Percentiles rank a stretch among this genome's conserved stretches.
These are phyloP conservation scores for Naganishia friedmannii DNA, from an alignment of 768 basidiomycete genomes.

Conservation along the genomic window DNA sequence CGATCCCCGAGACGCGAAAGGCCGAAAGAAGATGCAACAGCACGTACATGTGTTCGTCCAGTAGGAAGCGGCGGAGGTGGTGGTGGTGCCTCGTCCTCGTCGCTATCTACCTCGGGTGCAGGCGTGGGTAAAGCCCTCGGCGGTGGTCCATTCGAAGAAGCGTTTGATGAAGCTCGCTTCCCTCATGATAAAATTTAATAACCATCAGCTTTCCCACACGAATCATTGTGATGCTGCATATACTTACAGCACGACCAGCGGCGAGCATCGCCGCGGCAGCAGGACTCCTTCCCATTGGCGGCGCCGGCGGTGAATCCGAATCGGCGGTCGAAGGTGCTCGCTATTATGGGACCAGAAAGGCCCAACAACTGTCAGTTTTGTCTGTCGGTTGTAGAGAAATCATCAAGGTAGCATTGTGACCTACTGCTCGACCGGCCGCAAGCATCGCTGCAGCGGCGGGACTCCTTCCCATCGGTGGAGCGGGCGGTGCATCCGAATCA, in stretches of 20 bases:
- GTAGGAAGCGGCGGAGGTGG: conserved; percentile 14
- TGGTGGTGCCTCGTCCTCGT: conserved; percentile 12
- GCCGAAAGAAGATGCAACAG: neutral
- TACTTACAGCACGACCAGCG: conserved; percentile 27
- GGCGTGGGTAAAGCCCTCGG: conserved; percentile 16
- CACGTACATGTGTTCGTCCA: conserved; percentile 19
- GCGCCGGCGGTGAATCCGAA: conserved; percentile 40
- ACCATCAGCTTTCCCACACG: neutral
- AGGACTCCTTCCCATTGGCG: conserved; percentile 42
- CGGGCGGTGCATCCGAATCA: neutral
- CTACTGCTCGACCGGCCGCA: too few relatives aligned
- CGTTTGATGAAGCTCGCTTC: conserved; percentile 7
- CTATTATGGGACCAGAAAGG: too few relatives aligned
- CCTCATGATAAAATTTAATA: too few relatives aligned
- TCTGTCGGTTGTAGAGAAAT: too few relatives aligned
- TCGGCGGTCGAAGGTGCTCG: conserved; percentile 26
- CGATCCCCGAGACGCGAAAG: neutral
- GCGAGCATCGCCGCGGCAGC: conserved; percentile 35
- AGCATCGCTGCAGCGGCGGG: too few relatives aligned
- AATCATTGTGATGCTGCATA: neutral
- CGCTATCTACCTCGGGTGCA: conserved; percentile 14
- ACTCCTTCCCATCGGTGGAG: neutral
- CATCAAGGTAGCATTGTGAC: too few relatives aligned
- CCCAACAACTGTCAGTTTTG: too few relatives aligned
- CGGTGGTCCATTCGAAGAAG: conserved; percentile 3